Evolutionary conservation across 768 basidiomycete species (phyloP), one percentile per base, ranked within the genome.

Genomic region (Amanita thiersii): DNA sequence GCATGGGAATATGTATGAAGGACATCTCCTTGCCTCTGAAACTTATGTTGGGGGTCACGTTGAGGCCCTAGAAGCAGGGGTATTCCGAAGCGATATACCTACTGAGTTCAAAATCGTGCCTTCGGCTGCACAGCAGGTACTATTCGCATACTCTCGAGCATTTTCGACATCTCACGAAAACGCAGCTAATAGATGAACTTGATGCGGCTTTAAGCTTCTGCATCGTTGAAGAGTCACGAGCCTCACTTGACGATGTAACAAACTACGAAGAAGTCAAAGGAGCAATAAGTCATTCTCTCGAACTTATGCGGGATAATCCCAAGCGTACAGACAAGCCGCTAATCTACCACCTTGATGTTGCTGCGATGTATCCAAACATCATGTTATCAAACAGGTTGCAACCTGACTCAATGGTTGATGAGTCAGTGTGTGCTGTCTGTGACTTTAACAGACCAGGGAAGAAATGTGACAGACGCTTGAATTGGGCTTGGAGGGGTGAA

Each of bases 341-440:
- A 48, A 98, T 99, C 56, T 99, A 99, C 63, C 96, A 99, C 61
- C 64, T 98, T 54, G 96, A 99, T 54, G 96, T 99, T 48, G 96
- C 96, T 2, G 96, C 96, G 48, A 99, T 99, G 96, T 98, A 99
- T 59, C 96, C 96, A 43, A 99, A 98, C 62, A 98, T 99, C 77
- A 99, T 99, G 96, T 82, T 99, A 69, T 97, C 93, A 12, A 99
- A 99, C 57, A 88, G 96, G 24, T 73, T 99, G 2, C 96, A 99
- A 52, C 96, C 96, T 2, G 96, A 99, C 62, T 96, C 96, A 1
- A 86, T 98, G 66, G 85, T 97, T 7, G 90, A 93, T 54, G 96
- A 98, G 59, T 80, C 94, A 14, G 85, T 83, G 12, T 99, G 96
- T 55, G 96, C 96, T 1, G 92, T 97, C 1, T 99, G 96, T 64